Conservation (phyloP, 192 early-diverging fungal species). For the Backusella circina region DNA sequence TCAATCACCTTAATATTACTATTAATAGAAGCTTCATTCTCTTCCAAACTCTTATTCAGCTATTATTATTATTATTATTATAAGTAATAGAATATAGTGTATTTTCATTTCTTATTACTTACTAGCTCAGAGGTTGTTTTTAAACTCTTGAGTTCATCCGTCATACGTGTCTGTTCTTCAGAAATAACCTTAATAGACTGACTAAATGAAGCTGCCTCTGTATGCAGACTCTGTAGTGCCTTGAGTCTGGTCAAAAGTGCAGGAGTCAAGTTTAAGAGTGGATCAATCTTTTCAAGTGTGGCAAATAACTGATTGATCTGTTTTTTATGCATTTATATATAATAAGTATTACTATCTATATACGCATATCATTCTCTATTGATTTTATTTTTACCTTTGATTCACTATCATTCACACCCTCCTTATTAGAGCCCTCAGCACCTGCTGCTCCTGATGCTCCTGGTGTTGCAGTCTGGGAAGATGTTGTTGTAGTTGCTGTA, state of each 20-base stretch:
- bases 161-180: constrained; percentile 64
- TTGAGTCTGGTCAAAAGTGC: constrained; percentile 75
- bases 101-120: neutral
- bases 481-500: neutral
- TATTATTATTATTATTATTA: constrained; percentile 12
- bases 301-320: constrained; percentile 68
- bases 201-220: constrained; percentile 76
- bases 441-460: neutral
- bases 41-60: constrained; percentile 50
- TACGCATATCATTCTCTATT: constrained; percentile 41
- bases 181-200: constrained; percentile 71
- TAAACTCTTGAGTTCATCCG: constrained; percentile 61
- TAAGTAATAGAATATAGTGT: neutral
- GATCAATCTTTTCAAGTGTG: constrained; percentile 71
- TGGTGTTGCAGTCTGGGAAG: neutral
- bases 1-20: constrained; percentile 66
- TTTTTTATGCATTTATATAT: neutral
- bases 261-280: constrained; percentile 75
- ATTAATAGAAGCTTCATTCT: constrained; percentile 59
- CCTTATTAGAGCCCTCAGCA: neutral
- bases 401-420: constrained; percentile 2
- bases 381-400: constrained; percentile 12
- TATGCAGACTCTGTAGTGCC: constrained; percentile 73
- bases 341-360: neutral
- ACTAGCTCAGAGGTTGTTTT: constrained; percentile 54